Evolutionary conservation across 2,329 filamentous ascomycete genomes (phyloP).

Genomic region (Metarhizium sp.): DNA sequence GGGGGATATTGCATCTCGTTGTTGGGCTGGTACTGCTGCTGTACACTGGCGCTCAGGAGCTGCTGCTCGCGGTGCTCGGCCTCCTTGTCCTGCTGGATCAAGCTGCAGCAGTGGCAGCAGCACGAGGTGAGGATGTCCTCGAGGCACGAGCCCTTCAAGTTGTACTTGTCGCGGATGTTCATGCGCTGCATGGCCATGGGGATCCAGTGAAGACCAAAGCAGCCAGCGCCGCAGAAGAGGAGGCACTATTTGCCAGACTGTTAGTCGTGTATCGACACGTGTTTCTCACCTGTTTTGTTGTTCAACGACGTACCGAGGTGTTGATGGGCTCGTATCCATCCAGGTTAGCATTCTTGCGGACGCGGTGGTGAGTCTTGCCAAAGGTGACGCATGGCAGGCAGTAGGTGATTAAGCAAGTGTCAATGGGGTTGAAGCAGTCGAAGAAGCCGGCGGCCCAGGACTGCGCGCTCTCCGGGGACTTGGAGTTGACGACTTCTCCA

Average conservation of each 20-base stretch:
- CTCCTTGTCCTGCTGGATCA: conserved; percentile 40
- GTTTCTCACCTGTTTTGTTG: neutral
- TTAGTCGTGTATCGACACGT: neutral
- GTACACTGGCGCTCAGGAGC: conserved; percentile 4
- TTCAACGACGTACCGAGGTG: conserved; percentile 28
- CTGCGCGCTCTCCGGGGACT: conserved; percentile 26
- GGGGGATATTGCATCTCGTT: conserved; percentile 10
- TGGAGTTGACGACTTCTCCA: conserved; percentile 31
- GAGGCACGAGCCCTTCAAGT: conserved; percentile 34
- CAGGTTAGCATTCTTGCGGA: conserved; percentile 29
- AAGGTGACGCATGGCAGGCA: conserved; percentile 39
- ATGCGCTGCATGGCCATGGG: conserved; percentile 35
- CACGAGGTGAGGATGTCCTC: conserved; percentile 31
- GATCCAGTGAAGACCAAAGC: conserved; percentile 31
- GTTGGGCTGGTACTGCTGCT: conserved; percentile 13
- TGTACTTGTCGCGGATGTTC: conserved; percentile 34
- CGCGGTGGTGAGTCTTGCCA: conserved; percentile 37
- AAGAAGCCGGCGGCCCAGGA: conserved; percentile 33
- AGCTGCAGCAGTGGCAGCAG: conserved; percentile 35
- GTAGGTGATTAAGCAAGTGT: conserved; percentile 34
- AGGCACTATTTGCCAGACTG: conserved; percentile 24
- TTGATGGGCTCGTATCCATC: conserved; percentile 36
- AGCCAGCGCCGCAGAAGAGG: conserved; percentile 30
- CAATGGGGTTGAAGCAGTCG: conserved; percentile 34
- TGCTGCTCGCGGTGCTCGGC: conserved; percentile 24